Evolutionary conservation across 192 early-diverging fungal species (phyloP), one percentile per base, ranked within the genome.

Genomic region (Obelidium mucronatum): DNA sequence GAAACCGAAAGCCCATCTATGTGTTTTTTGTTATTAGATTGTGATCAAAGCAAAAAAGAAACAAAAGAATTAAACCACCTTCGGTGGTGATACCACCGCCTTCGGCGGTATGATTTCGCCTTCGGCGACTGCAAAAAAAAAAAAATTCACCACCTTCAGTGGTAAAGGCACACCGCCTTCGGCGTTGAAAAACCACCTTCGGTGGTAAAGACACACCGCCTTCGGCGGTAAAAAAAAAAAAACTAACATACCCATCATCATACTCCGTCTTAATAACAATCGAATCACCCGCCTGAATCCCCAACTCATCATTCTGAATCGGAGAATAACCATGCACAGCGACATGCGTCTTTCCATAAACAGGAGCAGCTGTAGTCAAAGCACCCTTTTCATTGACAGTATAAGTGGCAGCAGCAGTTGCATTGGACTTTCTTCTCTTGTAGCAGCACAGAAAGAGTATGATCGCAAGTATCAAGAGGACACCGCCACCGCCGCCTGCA

Each of bases 171-270:
- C n/a, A n/a, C n/a, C n/a, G n/a, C n/a, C n/a, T n/a, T n/a, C n/a
- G n/a, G n/a, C n/a, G n/a, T n/a, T n/a, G n/a, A n/a, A n/a, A n/a
- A n/a, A n/a, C n/a, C n/a, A n/a, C n/a, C n/a, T n/a, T n/a, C n/a
- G n/a, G n/a, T n/a, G n/a, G n/a, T n/a, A n/a, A n/a, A n/a, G n/a
- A n/a, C n/a, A n/a, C n/a, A n/a, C n/a, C n/a, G n/a, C n/a, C n/a
- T n/a, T n/a, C n/a, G n/a, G n/a, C n/a, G n/a, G n/a, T n/a, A n/a
- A n/a, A n/a, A n/a, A n/a, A n/a, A n/a, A n/a, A n/a, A 17, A 40
- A 15, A 6, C 11, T 56, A 30, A 11, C 15, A 51, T 54, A 72
- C 22, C 69, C 69, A 36, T 72, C 69, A 40, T 72, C 69, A 36
- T 56, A 72, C 53, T 54, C 56, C 3, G n/a, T 35, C 40, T 58